Conservation (phyloP, 2,329 filamentous ascomycete genomes). For the Aspergillus melleus region DNA sequence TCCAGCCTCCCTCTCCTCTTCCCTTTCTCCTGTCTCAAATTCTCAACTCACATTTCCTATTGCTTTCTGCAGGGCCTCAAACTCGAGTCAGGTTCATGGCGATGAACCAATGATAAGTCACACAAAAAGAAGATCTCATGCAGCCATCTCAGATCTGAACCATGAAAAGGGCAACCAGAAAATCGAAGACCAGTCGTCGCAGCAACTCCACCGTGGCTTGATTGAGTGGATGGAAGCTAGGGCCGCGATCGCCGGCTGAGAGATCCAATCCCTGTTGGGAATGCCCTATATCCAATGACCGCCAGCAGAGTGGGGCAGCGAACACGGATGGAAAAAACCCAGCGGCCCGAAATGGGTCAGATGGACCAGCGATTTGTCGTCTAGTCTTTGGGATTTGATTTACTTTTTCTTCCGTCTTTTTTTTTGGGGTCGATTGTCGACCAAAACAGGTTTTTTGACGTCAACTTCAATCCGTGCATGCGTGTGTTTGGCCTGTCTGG, state of each 20-base stretch:
- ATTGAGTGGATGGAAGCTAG: conserved; percentile 1
- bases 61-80: not conserved
- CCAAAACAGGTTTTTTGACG: not conserved
- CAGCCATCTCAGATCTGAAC: not conserved
- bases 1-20: not conserved
- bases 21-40: not conserved
- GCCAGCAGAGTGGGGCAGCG: not conserved
- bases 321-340: not conserved
- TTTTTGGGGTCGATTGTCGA: not conserved
- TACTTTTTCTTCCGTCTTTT: not conserved
- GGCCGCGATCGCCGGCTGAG: conserved; percentile 10
- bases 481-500: not conserved
- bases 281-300: not conserved
- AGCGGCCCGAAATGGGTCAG: not conserved
- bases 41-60: not conserved
- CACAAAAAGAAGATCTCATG: not conserved
- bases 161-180: not conserved
- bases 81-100: not conserved
- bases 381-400: not conserved
- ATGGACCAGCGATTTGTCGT: not conserved
- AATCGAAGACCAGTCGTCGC: not conserved
- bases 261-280: conserved; percentile 3
- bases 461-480: not conserved
- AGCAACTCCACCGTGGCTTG: not conserved
- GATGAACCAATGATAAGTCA: not conserved